phyloP scores from a whole-genome alignment of 106 monocot species.

The Dendrobium catenatum region DNA sequence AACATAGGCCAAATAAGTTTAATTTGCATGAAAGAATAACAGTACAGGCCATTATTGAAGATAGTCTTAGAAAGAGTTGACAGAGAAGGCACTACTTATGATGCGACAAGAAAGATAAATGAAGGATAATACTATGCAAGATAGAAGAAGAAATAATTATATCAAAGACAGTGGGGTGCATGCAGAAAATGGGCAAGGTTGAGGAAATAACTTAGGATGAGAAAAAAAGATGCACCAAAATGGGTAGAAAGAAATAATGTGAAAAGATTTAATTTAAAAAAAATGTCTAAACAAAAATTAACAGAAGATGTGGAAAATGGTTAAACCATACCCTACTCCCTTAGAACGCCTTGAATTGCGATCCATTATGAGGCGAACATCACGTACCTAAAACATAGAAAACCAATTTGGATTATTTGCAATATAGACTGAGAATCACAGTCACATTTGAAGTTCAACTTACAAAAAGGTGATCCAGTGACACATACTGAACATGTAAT shows the following conservation, averaged over 20 bases:
- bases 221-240: neutral
- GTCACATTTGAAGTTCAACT: constrained; percentile 4
- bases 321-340: constrained; percentile 67
- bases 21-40: neutral
- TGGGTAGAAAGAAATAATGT: neutral
- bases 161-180: neutral
- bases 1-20: neutral
- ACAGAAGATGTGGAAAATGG: neutral
- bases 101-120: neutral
- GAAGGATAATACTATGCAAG: neutral
- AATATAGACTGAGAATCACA: constrained; percentile 8
- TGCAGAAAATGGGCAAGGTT: neutral
- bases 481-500: constrained; percentile 9
- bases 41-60: neutral
- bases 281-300: neutral
- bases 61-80: too few species aligned
- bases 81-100: neutral
- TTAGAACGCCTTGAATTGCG: constrained; percentile 83
- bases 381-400: constrained; percentile 51
- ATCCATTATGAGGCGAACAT: constrained; percentile 92
- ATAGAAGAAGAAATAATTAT: constrained; percentile 4
- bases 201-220: neutral
- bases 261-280: neutral
- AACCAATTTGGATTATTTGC: constrained; percentile 1
- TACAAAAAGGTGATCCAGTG: constrained; percentile 13